A percentile compares a stretch with the other conserved stretches of the same genome.
Conservation (phyloP, 129 eudicot genomes). For the Artemisia argyi region DNA sequence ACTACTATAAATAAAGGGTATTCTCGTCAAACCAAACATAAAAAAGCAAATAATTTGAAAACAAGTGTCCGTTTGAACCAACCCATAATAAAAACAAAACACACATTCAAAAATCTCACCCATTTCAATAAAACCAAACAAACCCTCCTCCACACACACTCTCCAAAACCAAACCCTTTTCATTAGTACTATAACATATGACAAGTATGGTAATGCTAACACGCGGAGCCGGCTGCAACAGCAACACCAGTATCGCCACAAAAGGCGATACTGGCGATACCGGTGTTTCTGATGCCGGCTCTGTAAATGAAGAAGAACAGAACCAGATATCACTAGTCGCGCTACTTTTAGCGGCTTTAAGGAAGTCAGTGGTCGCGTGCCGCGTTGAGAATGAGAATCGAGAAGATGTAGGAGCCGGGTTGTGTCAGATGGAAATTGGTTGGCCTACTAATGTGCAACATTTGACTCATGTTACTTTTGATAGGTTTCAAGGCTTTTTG, state of each 20-base stretch:
- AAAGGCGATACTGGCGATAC: slow-evolving; percentile 19
- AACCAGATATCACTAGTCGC: slow-evolving; percentile 70
- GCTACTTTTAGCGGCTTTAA: slow-evolving; percentile 67
- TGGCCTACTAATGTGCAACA: slow-evolving; percentile 96
- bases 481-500: slow-evolving; percentile 82
- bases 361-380: slow-evolving; percentile 92
- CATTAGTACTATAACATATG: slow-evolving; percentile 26
- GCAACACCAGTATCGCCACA: slow-evolving; percentile 23
- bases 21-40: slow-evolving; percentile 18
- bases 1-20: slow-evolving; percentile 11
- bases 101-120: slow-evolving; percentile 35
- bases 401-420: slow-evolving; percentile 21
- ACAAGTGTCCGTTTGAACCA: slow-evolving; percentile 73
- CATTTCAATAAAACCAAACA: slow-evolving; percentile 16
- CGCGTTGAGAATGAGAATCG: slow-evolving; percentile 53
- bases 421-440: slow-evolving; percentile 83
- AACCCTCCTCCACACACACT: too few relatives aligned
- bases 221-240: slow-evolving; percentile 65
- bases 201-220: slow-evolving; percentile 72
- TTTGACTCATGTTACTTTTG: slow-evolving; percentile 90
- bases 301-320: slow-evolving; percentile 34
- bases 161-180: not conserved
- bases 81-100: slow-evolving; percentile 32
- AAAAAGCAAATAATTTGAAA: slow-evolving; percentile 40
- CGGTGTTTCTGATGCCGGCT: not conserved